Conservation (phyloP, 106 monocot species). For the Allium sativum region DNA sequence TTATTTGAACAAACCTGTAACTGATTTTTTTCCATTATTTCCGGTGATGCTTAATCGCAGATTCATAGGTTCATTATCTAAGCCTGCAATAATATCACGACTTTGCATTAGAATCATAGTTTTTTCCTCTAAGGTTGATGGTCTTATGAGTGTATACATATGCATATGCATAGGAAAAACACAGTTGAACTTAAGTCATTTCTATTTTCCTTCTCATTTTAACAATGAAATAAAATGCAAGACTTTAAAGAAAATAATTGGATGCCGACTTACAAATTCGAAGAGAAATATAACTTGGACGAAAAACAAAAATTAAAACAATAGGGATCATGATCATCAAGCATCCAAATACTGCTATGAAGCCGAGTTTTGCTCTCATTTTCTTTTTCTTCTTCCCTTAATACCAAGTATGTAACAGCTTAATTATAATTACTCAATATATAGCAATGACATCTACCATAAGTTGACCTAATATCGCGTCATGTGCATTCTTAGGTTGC, state of each 20-base stretch:
- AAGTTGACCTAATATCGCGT: background rate
- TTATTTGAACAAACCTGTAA: background rate
- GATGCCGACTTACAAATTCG: too few species aligned
- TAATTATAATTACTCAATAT: background rate
- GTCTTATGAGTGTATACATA: background rate
- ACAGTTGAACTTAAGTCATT: background rate
- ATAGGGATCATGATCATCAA: background rate
- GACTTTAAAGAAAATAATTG: too few species aligned
- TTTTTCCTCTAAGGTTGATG: background rate
- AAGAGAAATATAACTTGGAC: too few species aligned
- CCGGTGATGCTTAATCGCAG: background rate
- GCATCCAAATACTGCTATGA: too few species aligned
- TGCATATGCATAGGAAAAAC: too few species aligned
- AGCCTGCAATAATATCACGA: background rate
- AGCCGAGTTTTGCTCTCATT: too few species aligned
- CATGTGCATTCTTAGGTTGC: background rate
- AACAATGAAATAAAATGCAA: background rate
- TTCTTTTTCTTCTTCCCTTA: too few species aligned
- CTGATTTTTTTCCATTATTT: background rate
- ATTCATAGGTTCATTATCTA: background rate
- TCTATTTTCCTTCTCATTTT: background rate
- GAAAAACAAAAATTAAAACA: background rate
- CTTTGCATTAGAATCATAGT: background rate
- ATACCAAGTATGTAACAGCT: background rate
- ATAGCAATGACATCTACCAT: background rate